Conservation (phyloP, 179 eudicot species). For the Kewa caespitosa region DNA sequence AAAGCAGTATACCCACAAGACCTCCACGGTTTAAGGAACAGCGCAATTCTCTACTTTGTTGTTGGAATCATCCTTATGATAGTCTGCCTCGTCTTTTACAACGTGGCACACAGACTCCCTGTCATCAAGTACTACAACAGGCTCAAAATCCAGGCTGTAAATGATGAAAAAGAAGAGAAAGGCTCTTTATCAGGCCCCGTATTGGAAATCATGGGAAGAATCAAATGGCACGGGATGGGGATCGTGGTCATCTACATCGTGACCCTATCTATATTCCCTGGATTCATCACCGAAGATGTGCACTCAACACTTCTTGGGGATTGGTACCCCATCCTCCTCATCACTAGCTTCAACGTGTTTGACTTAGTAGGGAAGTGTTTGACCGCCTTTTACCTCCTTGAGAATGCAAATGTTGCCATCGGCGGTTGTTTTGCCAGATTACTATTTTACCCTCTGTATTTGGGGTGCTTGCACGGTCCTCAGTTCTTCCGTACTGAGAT, state of each 20-base stretch:
- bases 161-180: constrained; percentile 52
- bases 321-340: constrained; percentile 74
- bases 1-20: constrained; percentile 81
- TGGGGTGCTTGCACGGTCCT: constrained; percentile 79
- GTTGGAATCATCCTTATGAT: constrained; percentile 75
- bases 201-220: constrained; percentile 60
- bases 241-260: constrained; percentile 57
- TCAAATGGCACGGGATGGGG: constrained; percentile 74
- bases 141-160: constrained; percentile 56
- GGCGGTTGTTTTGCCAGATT: constrained; percentile 63
- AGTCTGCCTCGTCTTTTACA: constrained; percentile 63
- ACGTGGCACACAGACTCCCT: constrained; percentile 70
- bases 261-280: constrained; percentile 77
- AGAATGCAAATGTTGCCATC: constrained; percentile 64
- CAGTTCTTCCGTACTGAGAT: constrained; percentile 66
- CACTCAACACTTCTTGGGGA: constrained; percentile 63
- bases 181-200: constrained; percentile 45
- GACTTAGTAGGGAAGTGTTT: constrained; percentile 75
- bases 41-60: constrained; percentile 76
- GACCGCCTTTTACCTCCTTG: constrained; percentile 56
- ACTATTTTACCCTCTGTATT: constrained; percentile 67
- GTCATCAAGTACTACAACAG: constrained; percentile 72
- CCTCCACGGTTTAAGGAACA: constrained; percentile 56
- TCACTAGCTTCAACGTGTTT: constrained; percentile 68
- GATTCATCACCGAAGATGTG: constrained; percentile 85